These are phyloP conservation scores for Sclerospora graminicola DNA, from an alignment of 352 stramenopile genomes.

Conservation along the genomic window DNA sequence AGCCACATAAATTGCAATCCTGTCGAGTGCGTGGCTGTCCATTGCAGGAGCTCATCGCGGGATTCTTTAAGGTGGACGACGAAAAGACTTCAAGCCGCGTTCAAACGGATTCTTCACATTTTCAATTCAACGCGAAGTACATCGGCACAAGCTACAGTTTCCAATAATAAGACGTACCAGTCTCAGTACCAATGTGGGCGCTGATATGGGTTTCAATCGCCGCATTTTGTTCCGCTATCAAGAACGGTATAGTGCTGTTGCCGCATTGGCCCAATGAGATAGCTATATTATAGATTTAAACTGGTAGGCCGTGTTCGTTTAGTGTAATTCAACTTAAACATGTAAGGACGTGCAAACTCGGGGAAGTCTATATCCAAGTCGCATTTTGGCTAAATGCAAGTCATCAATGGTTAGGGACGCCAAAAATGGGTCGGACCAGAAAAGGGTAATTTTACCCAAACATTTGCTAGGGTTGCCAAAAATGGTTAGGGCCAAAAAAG, in stretches of 20 bases:
- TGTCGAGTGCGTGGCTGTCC: constrained; percentile 38
- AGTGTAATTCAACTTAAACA: constrained; percentile 21
- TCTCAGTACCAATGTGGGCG: constrained; percentile 6
- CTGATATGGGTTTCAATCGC: constrained; percentile 7
- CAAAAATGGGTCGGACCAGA: no score
- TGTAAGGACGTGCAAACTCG: no score
- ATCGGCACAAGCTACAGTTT: constrained; percentile 19
- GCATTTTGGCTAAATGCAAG: no score
- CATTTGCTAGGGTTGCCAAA: no score
- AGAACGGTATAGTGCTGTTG: constrained; percentile 8
- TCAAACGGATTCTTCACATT: constrained; percentile 9
- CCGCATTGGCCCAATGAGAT: constrained; percentile 16
- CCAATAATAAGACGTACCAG: constrained; percentile 18
- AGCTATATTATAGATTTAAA: no score
- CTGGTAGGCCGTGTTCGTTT: constrained; percentile 14
- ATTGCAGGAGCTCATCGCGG: constrained; percentile 28
- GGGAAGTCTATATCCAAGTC: no score
- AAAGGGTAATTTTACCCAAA: no score
- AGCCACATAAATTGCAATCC: constrained; percentile 25
- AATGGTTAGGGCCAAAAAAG: no score
- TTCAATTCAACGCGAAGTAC: constrained; percentile 17
- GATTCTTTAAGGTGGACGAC: constrained; percentile 38
- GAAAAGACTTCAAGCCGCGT: constrained; percentile 10
- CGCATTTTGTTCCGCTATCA: constrained; percentile 17
- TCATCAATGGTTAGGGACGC: no score